phyloP scores from a whole-genome alignment of 2,329 filamentous ascomycete genomes.

The Aspergillus fructus region DNA sequence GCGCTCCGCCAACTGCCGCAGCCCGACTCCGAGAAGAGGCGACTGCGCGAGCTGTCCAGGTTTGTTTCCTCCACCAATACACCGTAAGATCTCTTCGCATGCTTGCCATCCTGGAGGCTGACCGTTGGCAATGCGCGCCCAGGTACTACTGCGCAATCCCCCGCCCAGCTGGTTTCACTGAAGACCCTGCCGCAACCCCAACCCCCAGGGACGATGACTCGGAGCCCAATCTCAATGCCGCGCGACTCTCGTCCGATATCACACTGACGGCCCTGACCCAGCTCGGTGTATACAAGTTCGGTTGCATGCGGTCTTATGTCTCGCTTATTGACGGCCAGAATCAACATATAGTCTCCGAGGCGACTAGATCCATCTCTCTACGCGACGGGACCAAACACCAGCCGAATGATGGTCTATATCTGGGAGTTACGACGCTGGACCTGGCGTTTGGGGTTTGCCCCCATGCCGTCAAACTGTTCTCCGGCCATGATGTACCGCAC shows the following conservation, averaged over 20 bases:
- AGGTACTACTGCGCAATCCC: slow-evolving; percentile 1
- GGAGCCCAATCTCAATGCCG: not conserved
- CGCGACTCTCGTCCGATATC: slow-evolving; percentile 1
- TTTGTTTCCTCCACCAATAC: not conserved
- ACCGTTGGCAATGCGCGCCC: not conserved
- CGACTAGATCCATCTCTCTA: slow-evolving; percentile 37
- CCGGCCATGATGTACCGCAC: not conserved
- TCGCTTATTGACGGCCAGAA: slow-evolving; percentile 49
- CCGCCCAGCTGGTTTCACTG: not conserved
- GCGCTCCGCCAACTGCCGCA: not conserved
- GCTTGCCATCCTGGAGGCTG: not conserved
- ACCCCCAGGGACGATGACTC: not conserved
- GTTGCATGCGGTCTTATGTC: slow-evolving; percentile 44
- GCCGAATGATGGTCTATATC: slow-evolving; percentile 17
- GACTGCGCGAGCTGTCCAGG: slow-evolving; percentile 5
- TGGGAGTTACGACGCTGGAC: slow-evolving; percentile 18
- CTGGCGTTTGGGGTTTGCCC: not conserved
- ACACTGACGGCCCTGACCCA: slow-evolving; percentile 51
- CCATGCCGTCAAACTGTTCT: slow-evolving; percentile 1
- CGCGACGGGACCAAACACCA: slow-evolving; percentile 22
- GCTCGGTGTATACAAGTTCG: slow-evolving; percentile 46
- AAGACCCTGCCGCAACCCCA: not conserved
- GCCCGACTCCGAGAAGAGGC: slow-evolving; percentile 4
- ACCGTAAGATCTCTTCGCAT: not conserved
- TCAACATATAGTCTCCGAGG: slow-evolving; percentile 53